Evolutionary conservation across 306 rosid species (phyloP).

Genomic region (apple (Malus domestica)): ASM211411v1 NC_041792.1:29079907-29080406

Average conservation of each 20-base stretch:
- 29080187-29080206: slow-evolving; percentile 60
- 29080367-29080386: no score
- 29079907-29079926: background rate
- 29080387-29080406: slow-evolving; percentile 59
- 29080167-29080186: slow-evolving; percentile 49
- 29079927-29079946: slow-evolving; percentile 40
- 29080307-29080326: no score
- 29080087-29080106: background rate
- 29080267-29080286: background rate
- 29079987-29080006: slow-evolving; percentile 40
- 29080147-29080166: slow-evolving; percentile 54
- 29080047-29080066: background rate
- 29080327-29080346: no score
- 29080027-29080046: slow-evolving; percentile 40
- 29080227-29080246: slow-evolving; percentile 24
- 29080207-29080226: slow-evolving; percentile 59
- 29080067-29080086: background rate
- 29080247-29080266: background rate
- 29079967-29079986: slow-evolving; percentile 40
- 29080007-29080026: slow-evolving; percentile 68
- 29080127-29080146: background rate
- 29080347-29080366: no score
- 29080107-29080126: background rate
- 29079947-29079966: slow-evolving; percentile 37
- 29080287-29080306: background rate